Evolutionary conservation across 2,329 filamentous ascomycete species (phyloP), one percentile per base, ranked within the genome.

Genomic region (Tolypocladium ovalisporum): DNA sequence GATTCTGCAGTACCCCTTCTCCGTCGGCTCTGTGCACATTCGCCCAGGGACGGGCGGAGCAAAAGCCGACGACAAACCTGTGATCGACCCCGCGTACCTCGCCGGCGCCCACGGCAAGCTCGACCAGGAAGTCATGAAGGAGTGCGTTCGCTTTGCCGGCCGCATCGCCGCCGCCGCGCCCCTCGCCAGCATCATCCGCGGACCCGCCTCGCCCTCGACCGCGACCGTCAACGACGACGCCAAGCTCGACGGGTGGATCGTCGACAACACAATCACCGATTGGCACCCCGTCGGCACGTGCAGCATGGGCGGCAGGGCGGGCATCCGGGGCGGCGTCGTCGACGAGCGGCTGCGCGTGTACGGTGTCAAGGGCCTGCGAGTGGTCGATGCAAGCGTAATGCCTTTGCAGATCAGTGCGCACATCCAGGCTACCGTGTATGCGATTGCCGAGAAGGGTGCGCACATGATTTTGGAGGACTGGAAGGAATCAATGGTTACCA

Each of bases 1-100:
- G 57, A 76, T 80, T 58, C 65, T 81, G 1, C 78, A 80, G 59
- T 79, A 81, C 63, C 79, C 79, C 0, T 79, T 79, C 35, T 75
- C 76, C 0, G 67, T 71, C 3, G 79, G 79, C 0, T 74, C 70
- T 2, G 69, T 81, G 12, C 79, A 82, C 58, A 73, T 81, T 54
- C 65, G 58, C 3, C 61, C 67, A 2, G 55, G 47, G 35, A 32
- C 39, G 8, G 55, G 61, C 17, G 56, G 56, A 15, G 55, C 13
- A 49, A 62, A 24, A 42, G 68, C 32, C 52, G 66, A 64, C n/a
- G 67, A 55, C 57, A 65, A 54, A 13, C 73, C 72, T 0, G 34
- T 65, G 15, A 77, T 79, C 37, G 68, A 79, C 36, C 75, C 76
- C 0, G 62, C 64, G 5, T 79, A 78, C 59, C 78, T 74, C 44